Evolutionary conservation across 805 yeast genomes (phyloP).

Genomic region (Candida piceae): DNA sequence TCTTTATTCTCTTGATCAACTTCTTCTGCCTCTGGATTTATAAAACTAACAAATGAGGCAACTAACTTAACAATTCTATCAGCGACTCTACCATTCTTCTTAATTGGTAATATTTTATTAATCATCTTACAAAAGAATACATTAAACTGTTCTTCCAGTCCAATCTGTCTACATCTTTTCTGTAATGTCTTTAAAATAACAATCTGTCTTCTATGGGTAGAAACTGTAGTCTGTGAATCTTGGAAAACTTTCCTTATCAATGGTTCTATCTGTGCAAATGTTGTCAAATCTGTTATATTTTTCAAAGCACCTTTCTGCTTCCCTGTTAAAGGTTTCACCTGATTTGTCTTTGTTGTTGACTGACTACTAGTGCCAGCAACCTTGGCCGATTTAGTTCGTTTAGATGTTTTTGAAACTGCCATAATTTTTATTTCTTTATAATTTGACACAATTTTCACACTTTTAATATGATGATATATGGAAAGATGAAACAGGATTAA

Average conservation of each 20-base stretch:
- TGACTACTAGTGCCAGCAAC: too few species aligned
- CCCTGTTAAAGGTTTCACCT: neutral
- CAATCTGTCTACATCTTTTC: constrained; percentile 46
- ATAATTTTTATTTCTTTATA: too few species aligned
- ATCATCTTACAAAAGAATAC: constrained; percentile 54
- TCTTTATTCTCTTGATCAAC: constrained; percentile 26
- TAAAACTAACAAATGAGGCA: constrained; percentile 51
- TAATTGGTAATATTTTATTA: constrained; percentile 61
- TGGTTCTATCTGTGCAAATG: constrained; percentile 32
- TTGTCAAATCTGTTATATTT: constrained; percentile 9
- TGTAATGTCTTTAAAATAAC: constrained; percentile 58
- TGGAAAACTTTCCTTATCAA: constrained; percentile 69
- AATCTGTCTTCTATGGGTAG: constrained; percentile 74
- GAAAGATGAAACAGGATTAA: too few species aligned
- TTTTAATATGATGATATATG: too few species aligned
- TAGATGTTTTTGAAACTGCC: too few species aligned
- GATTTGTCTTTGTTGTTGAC: neutral
- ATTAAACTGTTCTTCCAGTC: constrained; percentile 54
- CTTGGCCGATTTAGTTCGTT: too few species aligned
- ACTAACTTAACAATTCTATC: constrained; percentile 70
- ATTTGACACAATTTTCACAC: too few species aligned
- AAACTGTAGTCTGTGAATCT: constrained; percentile 68
- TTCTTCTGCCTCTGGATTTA: constrained; percentile 34
- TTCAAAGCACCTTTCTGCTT: constrained; percentile 5
- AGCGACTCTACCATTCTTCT: constrained; percentile 65